A percentile compares a stretch with the other conserved stretches of the same genome.
phyloP scores from a whole-genome alignment of 305 asterid genomes.

The Plantago coronopus region DNA sequence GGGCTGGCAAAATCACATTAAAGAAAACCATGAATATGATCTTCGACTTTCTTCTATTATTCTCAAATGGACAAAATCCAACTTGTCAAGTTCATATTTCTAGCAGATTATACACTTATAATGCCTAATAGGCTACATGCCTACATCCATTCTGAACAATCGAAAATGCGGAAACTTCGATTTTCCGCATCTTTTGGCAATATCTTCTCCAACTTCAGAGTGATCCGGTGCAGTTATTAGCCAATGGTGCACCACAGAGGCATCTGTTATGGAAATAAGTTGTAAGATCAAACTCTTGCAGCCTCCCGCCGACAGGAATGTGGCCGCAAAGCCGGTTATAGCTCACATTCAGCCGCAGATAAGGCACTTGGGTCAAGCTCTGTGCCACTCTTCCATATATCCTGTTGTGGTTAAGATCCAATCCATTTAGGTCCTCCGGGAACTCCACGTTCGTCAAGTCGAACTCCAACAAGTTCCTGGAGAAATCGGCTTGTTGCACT shows the following conservation, averaged over 20 bases:
- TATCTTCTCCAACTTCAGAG: too few species aligned
- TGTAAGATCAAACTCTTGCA: slow-evolving; percentile 23
- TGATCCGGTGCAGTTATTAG: slow-evolving; percentile 22
- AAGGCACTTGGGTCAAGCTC: slow-evolving; percentile 16
- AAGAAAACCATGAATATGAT: too few species aligned
- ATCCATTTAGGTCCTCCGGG: slow-evolving; percentile 17
- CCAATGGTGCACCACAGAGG: slow-evolving; percentile 43
- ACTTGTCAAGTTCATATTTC: too few species aligned
- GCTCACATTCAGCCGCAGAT: slow-evolving; percentile 32
- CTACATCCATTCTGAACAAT: too few species aligned
- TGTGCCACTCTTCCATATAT: slow-evolving; percentile 30
- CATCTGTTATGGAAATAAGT: slow-evolving; percentile 41
- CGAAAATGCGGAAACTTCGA: too few species aligned
- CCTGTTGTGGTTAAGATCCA: slow-evolving; percentile 40
- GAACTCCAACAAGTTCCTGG: slow-evolving; percentile 36
- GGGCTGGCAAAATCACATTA: too few species aligned
- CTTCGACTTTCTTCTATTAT: too few species aligned
- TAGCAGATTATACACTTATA: too few species aligned
- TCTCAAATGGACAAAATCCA: too few species aligned
- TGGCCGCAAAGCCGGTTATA: slow-evolving; percentile 43
- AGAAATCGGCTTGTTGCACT: slow-evolving; percentile 20
- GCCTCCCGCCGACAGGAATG: slow-evolving; percentile 38
- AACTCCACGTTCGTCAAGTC: slow-evolving; percentile 30
- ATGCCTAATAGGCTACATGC: too few species aligned
- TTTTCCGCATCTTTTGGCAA: too few species aligned